Base-by-base conservation (phyloP, 257 asterid genomes). In the Solanum corneliomulleri region DNA sequence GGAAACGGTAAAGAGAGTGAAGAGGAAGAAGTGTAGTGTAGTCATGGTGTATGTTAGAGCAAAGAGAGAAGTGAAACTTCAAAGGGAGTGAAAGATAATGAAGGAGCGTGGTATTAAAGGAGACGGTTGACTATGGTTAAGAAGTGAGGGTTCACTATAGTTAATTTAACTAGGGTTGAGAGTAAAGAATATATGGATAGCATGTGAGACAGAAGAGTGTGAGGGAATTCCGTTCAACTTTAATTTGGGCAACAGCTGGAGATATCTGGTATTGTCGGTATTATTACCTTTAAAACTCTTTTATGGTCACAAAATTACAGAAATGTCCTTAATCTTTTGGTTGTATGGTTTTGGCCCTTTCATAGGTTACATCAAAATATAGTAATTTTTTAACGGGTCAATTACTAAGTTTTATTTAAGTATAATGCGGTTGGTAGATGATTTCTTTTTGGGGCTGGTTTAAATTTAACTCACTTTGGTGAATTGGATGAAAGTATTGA, bases 181-280 rank as follows among this genome's bases (percentile, higher is more conserved):
- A 45, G 29, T 47, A 20, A 47, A 23, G 42, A 45, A 47, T 45
- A 80, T 80, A 60, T 90, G 85, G 83, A 71, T 82, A 45, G 68
- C 90, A 78, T 80, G 88, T 76, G 88, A 60, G 66, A 80, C 44
- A 29, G 68, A 80, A 16, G 90, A 21, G 84, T 20, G 85, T 56
- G 87, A 83, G 90, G 82, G 77, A 69, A 47, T 68, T 85, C 80
- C 64, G 85, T 71, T 89, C 75, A 81, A 84, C 85, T 91, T 87
- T 87, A 42, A 41, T 52, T 68, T 56, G 88, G 88, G 87, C 52
- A 85, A 87, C 92, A 90, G 93, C 93, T 88, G 92, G 91, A 90
- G 16, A 66, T 80, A 47, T 86, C 89, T 69, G 76, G 56, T 77
- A 7, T 35, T 89, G 89, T 86, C 87, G 83, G 85, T 80, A 88